Conservation (phyloP, 306 rosid species). For the Rosa multiflora region DNA sequence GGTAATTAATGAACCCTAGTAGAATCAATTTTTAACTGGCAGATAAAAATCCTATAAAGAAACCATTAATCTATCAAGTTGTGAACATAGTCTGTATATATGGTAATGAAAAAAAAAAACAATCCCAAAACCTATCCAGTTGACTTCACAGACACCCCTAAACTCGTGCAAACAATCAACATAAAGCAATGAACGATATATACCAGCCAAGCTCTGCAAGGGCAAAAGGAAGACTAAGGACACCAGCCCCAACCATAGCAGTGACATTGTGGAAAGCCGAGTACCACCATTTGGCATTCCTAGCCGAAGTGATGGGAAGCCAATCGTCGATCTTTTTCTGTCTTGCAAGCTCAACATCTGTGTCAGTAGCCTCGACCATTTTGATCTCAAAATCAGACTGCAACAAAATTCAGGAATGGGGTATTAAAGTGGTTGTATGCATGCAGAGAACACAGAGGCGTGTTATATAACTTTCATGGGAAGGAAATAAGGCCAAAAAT, state of each 20-base stretch:
- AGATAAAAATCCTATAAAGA: too few species aligned
- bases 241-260: slow-evolving; percentile 97
- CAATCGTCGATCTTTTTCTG: slow-evolving; percentile 55
- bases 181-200: background rate
- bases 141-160: background rate
- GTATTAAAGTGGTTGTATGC: background rate
- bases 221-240: slow-evolving; percentile 86
- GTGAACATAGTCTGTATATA: too few species aligned
- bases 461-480: background rate
- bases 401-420: background rate
- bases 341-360: background rate
- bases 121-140: background rate
- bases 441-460: background rate
- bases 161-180: background rate
- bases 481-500: background rate
- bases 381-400: background rate
- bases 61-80: too few species aligned
- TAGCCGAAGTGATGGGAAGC: slow-evolving; percentile 81
- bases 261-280: slow-evolving; percentile 91
- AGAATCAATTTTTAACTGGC: too few species aligned
- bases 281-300: slow-evolving; percentile 94
- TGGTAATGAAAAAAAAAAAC: background rate
- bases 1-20: too few species aligned
- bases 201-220: slow-evolving; percentile 85
- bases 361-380: background rate